Base-by-base conservation (phyloP, 2,329 filamentous ascomycete genomes). In the Scorias spongiosa region DNA sequence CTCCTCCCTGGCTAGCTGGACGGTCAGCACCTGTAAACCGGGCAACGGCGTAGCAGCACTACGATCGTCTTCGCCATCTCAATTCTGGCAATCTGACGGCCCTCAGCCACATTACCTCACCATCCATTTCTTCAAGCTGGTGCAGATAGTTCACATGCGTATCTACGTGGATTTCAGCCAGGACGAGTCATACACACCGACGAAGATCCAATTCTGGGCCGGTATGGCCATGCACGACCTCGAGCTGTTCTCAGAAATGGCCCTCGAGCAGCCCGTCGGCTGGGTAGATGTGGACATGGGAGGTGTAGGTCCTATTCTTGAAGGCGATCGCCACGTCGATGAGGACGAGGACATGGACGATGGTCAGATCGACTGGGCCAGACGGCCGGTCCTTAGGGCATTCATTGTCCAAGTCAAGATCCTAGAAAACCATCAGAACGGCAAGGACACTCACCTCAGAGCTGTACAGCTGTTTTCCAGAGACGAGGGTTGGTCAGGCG, bases 401-500 rank as follows among this genome's bases (percentile, higher is more conserved):
- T 94, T 89, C 66, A 77, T 96, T 28, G 72, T 98, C 26, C 88
- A 96, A 62, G 80, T 96, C 57, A 80, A 84, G 52, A 81, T 98
- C 41, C 75, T 89, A 42, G 91, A 96, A 66, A 98, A 98, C 58
- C 91, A 98, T 62, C 91, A 98, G 65, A 98, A 98, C 61, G 91
- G 91, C 50, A 98, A 98, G 62, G 91, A 98, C 61, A 98, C 91
- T n/a, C 91, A 98, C 68, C 74, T 98, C 18, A 75, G 91, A 12
- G 89, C 87, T 2, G 75, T 98, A 62, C 93, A 94, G 66, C 81
- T 96, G 9, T 98, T 80, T 56, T 72, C 76, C 2, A 53, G 59
- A 42, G 69, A 71, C 39, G 59, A 63, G 36, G 49, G 48, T 18
- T 53, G 54, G 29, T 42, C 47, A 14, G 18, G 40, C 9, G 29